Base-by-base conservation (phyloP, 2,329 filamentous ascomycete species). In the Neopestalotiopsis sp. region DNA sequence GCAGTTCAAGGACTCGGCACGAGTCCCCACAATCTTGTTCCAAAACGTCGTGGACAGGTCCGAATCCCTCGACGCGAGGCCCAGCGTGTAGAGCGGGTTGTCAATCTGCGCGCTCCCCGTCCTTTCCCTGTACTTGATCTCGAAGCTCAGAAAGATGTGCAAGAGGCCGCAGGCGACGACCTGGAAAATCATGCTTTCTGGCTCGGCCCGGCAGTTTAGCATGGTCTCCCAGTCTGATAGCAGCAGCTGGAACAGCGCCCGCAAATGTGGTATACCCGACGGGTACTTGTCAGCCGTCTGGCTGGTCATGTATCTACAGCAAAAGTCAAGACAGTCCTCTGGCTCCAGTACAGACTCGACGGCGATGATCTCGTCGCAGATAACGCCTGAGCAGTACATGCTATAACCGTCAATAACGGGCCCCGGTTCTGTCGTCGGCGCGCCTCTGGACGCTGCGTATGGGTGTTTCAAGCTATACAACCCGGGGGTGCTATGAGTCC, bases 181-280 rank as follows among this genome's bases (percentile, higher is more conserved):
- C 17, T 62, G 59, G 9, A 34, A 62, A 20, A 62, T 62, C 59
- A 62, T 62, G 34, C 59, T 62, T 10, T 62, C 59, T 12, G 59
- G 59, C 59, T 62, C 59, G 17, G 59, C n/a, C 13, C 32, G 59
- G 20, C 59, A 62, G 32, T 62, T 62, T 17, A 40, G 28, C 59
- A 62, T 62, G 28, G 59, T 62, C n/a, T 62, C 59, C 59, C 59
- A 62, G 32, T 62, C 32, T 13, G 59, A 62, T 20, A 62, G 59
- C 34, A 62, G 34, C n/a, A 62, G n/a, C 5, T 62, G 59, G n/a
- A 62, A 62, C 9, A 62, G 14, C 2, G 59, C 59, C 4, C 59
- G 59, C 1, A 62, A 17, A 24, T 62, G 59, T n/a, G 59, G 59
- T 38, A 62, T 62, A 12, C 59, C 59, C 10, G 59, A 38, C 34